Conservation (phyloP, 345 rosid genomes). For the Cardiospermum halicacabum region DNA sequence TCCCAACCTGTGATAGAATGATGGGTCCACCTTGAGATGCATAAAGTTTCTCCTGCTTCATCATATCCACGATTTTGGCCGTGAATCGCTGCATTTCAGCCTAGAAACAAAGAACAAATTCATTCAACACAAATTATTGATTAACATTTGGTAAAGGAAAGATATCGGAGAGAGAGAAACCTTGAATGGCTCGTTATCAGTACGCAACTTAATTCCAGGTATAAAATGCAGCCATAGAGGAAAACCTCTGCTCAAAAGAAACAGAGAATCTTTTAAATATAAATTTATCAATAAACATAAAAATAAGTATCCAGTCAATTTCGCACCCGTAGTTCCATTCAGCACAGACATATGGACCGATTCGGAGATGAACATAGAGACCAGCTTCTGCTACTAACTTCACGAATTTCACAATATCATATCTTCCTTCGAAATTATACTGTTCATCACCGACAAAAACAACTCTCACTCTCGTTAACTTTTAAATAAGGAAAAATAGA, state of each 20-base stretch:
- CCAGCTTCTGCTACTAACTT: slow-evolving; percentile 83
- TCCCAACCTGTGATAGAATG: slow-evolving; percentile 77
- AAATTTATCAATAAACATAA: not conserved
- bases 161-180: slow-evolving; percentile 25
- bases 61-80: slow-evolving; percentile 75
- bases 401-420: slow-evolving; percentile 76
- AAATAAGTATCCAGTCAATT: not conserved
- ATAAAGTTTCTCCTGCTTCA: slow-evolving; percentile 87
- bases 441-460: slow-evolving; percentile 20
- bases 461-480: not conserved
- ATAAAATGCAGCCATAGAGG: slow-evolving; percentile 92
- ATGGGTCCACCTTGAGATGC: slow-evolving; percentile 98
- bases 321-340: slow-evolving; percentile 95
- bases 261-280: not conserved
- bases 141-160: not conserved
- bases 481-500: no score
- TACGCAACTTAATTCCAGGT: slow-evolving; percentile 79
- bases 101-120: slow-evolving; percentile 29
- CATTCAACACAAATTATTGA: not conserved
- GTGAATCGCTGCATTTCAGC: slow-evolving; percentile 88
- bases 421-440: slow-evolving; percentile 90
- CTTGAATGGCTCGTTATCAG: slow-evolving; percentile 87
- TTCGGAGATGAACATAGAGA: slow-evolving; percentile 84
- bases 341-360: slow-evolving; percentile 94
- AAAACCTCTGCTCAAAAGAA: slow-evolving; percentile 60